Evolutionary conservation across 108 stramenopile genomes (phyloP), one percentile per base, ranked within the genome.

Genomic region (Mediolabrus comicus): DNA sequence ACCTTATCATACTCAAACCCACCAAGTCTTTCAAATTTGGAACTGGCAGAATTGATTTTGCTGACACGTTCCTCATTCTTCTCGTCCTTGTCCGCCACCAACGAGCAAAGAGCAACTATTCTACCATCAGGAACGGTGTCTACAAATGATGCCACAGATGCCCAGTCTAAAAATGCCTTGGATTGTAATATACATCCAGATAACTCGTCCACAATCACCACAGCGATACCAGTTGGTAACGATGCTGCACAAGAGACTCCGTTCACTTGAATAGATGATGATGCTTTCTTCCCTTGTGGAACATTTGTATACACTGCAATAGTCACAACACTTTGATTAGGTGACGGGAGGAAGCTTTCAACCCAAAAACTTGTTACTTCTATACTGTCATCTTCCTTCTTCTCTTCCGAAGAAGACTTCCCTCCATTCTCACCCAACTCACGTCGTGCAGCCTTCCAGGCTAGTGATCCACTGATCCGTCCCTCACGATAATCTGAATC

Each of bases 131-230:
- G 87, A 35, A 92, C 54, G 1, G 61, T 67, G 17, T 77, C 59
- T 1, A 92, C 53, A 69, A 92, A 92, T 12, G 53, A 26, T 28
- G 59, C 79, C 9, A 75, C 34, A 22, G 61, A 62, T 2, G 55
- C 14, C 88, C 87, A 92, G 11, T 39, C 66, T 22, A 46, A 53
- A 63, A 87, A 89, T 6, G 86, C 77, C 33, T 81, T 69, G 14
- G 83, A 90, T 62, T 90, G 88, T 16, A 92, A 68, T 24, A 92
- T 77, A 64, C 88, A 89, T 17, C 91, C 87, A 24, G 86, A 65
- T 27, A 53, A 17, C 57, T 74, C 73, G 59, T 89, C 89, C 2
- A 94, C 67, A 1, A 90, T 81, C 14, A 90, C 89, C 4, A 88
- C 67, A 0, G 88, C 88, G 26, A 87, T 62, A 22, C 84, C 65